phyloP scores from a whole-genome alignment of 179 eudicot species.

The Beta lomatogona region DNA sequence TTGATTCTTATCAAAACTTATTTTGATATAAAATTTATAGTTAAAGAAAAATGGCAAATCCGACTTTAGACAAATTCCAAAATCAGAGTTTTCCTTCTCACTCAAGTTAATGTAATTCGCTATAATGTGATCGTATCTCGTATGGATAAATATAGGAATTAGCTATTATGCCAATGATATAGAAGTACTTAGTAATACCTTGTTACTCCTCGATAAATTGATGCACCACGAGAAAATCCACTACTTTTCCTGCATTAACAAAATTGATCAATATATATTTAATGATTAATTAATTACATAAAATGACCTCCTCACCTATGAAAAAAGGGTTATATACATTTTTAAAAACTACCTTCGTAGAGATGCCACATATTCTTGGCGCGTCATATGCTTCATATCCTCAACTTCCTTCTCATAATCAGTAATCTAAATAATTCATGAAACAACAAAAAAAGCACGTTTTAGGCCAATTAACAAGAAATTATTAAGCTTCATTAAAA shows the following conservation, averaged over 20 bases:
- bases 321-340: too few relatives aligned
- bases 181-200: constrained; percentile 44
- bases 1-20: too few relatives aligned
- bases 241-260: constrained; percentile 74
- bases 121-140: too few relatives aligned
- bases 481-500: neutral
- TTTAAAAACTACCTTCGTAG: constrained; percentile 61
- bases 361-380: constrained; percentile 92
- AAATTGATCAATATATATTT: neutral
- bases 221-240: constrained; percentile 96
- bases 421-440: constrained; percentile 43
- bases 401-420: constrained; percentile 89
- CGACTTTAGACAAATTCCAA: neutral
- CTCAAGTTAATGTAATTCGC: neutral
- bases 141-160: neutral
- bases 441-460: neutral
- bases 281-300: too few relatives aligned
- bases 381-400: constrained; percentile 94
- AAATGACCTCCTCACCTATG: too few relatives aligned
- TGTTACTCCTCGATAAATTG: constrained; percentile 94
- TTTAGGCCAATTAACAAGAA: neutral
- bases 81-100: neutral
- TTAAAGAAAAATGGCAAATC: too few relatives aligned
- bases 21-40: too few relatives aligned
- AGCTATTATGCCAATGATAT: neutral